phyloP scores from a whole-genome alignment of 31 red algal species.

The Endocladia muricata region DNA sequence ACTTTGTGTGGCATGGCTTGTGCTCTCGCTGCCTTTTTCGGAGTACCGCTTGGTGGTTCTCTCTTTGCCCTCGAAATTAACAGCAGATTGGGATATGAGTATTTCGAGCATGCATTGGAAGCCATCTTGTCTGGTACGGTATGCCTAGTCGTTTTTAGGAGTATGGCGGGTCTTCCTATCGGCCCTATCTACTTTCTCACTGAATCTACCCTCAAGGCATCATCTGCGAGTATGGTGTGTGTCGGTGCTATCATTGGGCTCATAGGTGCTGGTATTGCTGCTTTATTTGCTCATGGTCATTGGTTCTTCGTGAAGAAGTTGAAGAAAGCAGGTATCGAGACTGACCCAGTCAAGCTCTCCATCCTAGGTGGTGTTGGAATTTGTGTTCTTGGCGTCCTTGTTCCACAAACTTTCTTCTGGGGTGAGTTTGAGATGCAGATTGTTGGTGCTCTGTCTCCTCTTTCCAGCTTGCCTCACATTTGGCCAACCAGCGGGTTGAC shows the following conservation, averaged over 20 bases:
- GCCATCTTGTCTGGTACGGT: constrained; percentile 66
- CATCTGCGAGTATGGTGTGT: constrained; percentile 40
- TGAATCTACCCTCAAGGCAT: constrained; percentile 21
- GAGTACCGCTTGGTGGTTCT: constrained; percentile 83
- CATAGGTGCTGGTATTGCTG: constrained; percentile 68
- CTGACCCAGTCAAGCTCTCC: constrained; percentile 58
- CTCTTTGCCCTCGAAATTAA: constrained; percentile 93
- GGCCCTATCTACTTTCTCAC: constrained; percentile 80
- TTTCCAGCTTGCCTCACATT: constrained; percentile 46
- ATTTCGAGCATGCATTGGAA: constrained; percentile 87
- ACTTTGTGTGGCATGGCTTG: constrained; percentile 89
- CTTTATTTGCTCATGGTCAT: constrained; percentile 66
- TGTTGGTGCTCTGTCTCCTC: constrained; percentile 53
- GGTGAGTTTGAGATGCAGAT: constrained; percentile 89
- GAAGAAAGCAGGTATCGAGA: not conserved
- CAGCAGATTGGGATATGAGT: constrained; percentile 81
- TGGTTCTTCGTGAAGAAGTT: constrained; percentile 40
- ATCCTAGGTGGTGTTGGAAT: constrained; percentile 61
- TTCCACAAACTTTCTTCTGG: constrained; percentile 75
- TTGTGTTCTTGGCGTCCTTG: constrained; percentile 33
- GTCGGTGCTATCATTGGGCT: constrained; percentile 71
- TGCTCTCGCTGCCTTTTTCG: constrained; percentile 89
- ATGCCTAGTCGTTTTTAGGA: constrained; percentile 76
- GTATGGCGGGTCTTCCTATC: constrained; percentile 66
- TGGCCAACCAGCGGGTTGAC: constrained; percentile 57